phyloP scores from a whole-genome alignment of 257 asterid species.

The Plantago elongata region DNA sequence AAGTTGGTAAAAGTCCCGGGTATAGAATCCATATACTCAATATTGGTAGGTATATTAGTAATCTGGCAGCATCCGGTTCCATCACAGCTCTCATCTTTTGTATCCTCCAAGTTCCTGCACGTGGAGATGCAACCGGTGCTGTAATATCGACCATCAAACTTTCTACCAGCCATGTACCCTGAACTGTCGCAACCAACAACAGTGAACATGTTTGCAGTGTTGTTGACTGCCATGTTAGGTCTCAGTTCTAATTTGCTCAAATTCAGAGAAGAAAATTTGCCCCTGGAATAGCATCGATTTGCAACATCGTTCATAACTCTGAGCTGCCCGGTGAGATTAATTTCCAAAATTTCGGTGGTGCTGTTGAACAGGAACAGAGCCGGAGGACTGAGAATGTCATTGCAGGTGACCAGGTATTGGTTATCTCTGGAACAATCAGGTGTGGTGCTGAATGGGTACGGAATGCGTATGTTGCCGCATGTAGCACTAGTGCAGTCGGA shows the following conservation, averaged over 20 bases:
- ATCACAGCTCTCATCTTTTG: constrained; percentile 17
- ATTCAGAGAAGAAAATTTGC: background rate
- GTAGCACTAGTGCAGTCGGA: constrained; percentile 16
- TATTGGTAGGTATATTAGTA: constrained; percentile 21
- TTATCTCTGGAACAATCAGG: constrained; percentile 11
- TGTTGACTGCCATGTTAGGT: constrained; percentile 5
- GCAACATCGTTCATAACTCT: constrained; percentile 20
- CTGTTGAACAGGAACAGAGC: constrained; percentile 17
- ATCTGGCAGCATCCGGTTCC: constrained; percentile 39
- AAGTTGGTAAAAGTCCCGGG: constrained; percentile 22
- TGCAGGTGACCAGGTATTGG: constrained; percentile 27
- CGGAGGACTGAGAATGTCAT: constrained; percentile 16
- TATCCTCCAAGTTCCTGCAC: background rate
- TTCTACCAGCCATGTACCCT: constrained; percentile 11
- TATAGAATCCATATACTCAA: no score
- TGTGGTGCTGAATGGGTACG: constrained; percentile 23
- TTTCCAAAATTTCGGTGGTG: constrained; percentile 8
- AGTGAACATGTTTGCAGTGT: constrained; percentile 21
- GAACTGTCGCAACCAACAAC: constrained; percentile 30
- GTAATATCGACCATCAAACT: background rate
- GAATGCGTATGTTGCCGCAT: constrained; percentile 24
- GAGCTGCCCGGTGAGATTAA: constrained; percentile 21
- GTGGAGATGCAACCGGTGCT: constrained; percentile 9
- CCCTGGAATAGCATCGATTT: constrained; percentile 13
- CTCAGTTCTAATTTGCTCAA: background rate